Conservation (phyloP, 2,329 filamentous ascomycete species). For the Ceratocystis lukuohia region DNA sequence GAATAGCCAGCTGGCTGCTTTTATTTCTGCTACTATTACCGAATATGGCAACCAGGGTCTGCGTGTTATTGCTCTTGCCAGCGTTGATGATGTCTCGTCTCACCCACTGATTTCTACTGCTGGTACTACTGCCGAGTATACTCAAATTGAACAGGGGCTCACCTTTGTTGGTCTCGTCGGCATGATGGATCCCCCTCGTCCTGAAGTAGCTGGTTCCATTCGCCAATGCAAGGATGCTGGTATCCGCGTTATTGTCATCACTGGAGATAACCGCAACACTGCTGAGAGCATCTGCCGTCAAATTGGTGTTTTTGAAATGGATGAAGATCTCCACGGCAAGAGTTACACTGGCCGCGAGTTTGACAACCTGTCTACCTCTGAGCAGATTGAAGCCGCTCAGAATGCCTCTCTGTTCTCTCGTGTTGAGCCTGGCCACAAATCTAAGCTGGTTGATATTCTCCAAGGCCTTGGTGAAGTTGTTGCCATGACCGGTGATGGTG, state of each 20-base stretch:
- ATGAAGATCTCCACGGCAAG: slow-evolving; percentile 78
- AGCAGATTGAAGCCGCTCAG: slow-evolving; percentile 74
- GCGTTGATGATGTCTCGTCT: slow-evolving; percentile 58
- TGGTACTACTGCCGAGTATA: slow-evolving; percentile 72
- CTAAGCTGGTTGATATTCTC: slow-evolving; percentile 90
- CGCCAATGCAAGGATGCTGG: slow-evolving; percentile 81
- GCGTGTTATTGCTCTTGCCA: slow-evolving; percentile 86
- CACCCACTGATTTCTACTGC: slow-evolving; percentile 60
- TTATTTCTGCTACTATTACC: slow-evolving; percentile 67
- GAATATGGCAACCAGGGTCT: slow-evolving; percentile 87
- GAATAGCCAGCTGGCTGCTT: slow-evolving; percentile 50
- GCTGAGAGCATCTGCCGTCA: slow-evolving; percentile 95
- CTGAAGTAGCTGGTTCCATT: slow-evolving; percentile 78
- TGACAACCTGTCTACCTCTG: slow-evolving; percentile 62
- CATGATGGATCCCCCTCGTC: slow-evolving; percentile 92
- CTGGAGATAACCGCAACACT: slow-evolving; percentile 93
- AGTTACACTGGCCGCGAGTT: slow-evolving; percentile 94
- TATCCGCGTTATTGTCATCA: slow-evolving; percentile 95
- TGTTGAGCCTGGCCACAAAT: slow-evolving; percentile 92
- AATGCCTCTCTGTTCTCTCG: slow-evolving; percentile 86
- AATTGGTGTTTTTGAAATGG: slow-evolving; percentile 77
- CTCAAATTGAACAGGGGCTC: slow-evolving; percentile 80
- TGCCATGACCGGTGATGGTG: slow-evolving; percentile 97
- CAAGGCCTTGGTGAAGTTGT: slow-evolving; percentile 89
- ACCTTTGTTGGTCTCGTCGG: slow-evolving; percentile 86